Evolutionary conservation across 257 asterid genomes (phyloP).

Genomic region (Craterostigma plantagineum): DNA sequence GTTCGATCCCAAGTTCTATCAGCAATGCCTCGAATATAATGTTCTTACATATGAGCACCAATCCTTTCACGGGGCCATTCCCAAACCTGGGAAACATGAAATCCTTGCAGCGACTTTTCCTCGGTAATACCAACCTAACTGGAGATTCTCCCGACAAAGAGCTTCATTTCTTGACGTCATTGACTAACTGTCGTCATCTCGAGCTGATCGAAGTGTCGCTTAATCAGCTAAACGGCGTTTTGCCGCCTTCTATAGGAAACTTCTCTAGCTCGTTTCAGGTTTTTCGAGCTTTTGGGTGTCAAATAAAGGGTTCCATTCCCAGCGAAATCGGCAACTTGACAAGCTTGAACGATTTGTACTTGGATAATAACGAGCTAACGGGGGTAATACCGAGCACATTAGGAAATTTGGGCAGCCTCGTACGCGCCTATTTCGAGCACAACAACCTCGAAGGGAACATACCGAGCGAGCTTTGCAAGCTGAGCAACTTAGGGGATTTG

Average conservation of each 20-base stretch:
- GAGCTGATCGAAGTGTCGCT: conserved; percentile 8
- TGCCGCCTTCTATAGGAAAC: conserved; percentile 33
- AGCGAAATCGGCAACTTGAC: conserved; percentile 27
- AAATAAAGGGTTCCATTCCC: conserved; percentile 29
- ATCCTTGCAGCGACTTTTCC: conserved; percentile 9
- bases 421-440: no score
- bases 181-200: conserved; percentile 23
- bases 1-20: conserved; percentile 24
- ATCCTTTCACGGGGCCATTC: conserved; percentile 19
- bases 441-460: no score
- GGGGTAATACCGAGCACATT: no score
- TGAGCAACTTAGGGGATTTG: no score
- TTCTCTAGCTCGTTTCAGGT: conserved; percentile 16
- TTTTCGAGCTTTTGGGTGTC: conserved; percentile 17
- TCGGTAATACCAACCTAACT: conserved; percentile 26
- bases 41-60: conserved; percentile 3
- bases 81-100: conserved; percentile 22
- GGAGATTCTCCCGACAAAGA: conserved; percentile 11
- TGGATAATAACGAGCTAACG: conserved; percentile 25
- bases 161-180: conserved; percentile 18
- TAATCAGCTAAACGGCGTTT: conserved; percentile 26
- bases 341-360: conserved; percentile 12
- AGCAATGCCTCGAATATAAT: conserved; percentile 30
- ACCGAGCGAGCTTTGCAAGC: no score
- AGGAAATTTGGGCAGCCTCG: no score